phyloP scores from a whole-genome alignment of 2,329 filamentous ascomycete genomes.

The Aureobasidium zeae region DNA sequence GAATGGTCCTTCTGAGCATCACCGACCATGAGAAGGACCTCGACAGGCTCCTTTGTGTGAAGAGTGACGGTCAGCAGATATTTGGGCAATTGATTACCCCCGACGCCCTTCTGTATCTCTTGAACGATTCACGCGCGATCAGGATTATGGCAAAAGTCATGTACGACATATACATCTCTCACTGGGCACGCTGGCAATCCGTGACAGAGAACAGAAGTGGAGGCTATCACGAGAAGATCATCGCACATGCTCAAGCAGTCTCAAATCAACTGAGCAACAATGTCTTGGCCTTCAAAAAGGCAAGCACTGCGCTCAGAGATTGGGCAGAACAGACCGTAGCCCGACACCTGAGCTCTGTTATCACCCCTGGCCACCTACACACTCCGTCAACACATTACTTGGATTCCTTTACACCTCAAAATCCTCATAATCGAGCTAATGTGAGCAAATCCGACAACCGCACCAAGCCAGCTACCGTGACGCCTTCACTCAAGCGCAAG shows the following conservation, averaged over 20 bases:
- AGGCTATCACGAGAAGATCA: background rate
- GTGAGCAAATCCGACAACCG: no score
- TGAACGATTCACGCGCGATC: no score
- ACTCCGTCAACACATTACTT: background rate
- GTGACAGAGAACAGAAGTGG: background rate
- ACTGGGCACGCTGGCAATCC: background rate
- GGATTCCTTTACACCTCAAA: background rate
- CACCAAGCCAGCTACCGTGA: no score
- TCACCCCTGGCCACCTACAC: constrained; percentile 7
- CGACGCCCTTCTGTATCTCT: no score
- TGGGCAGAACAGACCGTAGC: constrained; percentile 2
- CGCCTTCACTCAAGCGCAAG: no score
- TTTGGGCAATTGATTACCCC: background rate
- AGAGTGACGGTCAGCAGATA: background rate
- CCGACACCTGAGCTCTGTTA: background rate
- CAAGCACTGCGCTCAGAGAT: background rate
- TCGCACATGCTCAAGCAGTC: constrained; percentile 1
- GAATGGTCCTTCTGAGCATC: background rate
- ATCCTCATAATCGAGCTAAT: no score
- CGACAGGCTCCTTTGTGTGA: background rate
- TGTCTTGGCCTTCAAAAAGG: constrained; percentile 1
- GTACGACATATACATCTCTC: background rate
- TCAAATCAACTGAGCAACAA: constrained; percentile 8
- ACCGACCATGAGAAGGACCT: background rate
- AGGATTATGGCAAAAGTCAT: background rate